These are phyloP conservation scores for Lentinus brumalis DNA, from an alignment of 768 basidiomycete genomes.

Conservation along the genomic window DNA sequence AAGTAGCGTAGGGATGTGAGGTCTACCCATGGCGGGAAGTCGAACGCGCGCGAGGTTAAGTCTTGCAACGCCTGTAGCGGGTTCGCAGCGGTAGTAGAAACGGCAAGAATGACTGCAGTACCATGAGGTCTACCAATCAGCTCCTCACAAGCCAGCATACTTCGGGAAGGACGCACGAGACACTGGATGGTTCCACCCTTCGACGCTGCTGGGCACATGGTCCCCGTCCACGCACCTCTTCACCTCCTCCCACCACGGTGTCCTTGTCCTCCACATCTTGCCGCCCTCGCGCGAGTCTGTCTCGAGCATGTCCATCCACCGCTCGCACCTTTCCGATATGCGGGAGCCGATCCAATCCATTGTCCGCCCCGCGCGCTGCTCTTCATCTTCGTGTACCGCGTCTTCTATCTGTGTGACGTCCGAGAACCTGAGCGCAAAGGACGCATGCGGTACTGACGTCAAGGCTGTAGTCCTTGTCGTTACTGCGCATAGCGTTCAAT, in stretches of 20 bases:
- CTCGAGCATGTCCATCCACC: conserved; percentile 74
- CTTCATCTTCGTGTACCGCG: conserved; percentile 78
- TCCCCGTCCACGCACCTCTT: conserved; percentile 77
- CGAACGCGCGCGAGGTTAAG: conserved; percentile 64
- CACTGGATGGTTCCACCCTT: conserved; percentile 88
- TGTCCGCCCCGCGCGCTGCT: conserved; percentile 74
- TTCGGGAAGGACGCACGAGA: conserved; percentile 56
- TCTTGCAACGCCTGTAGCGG: conserved; percentile 78
- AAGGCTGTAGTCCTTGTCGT: conserved; percentile 78
- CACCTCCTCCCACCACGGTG: conserved; percentile 91
- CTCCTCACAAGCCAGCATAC: not conserved
- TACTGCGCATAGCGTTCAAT: conserved; percentile 44
- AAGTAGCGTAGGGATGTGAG: conserved; percentile 68
- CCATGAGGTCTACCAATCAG: not conserved
- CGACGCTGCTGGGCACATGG: conserved; percentile 64
- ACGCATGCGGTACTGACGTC: conserved; percentile 66
- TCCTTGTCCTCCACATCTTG: conserved; percentile 37
- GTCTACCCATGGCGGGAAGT: conserved; percentile 85
- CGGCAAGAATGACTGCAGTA: conserved; percentile 70
- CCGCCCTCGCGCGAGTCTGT: conserved; percentile 37
- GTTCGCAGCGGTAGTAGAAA: conserved; percentile 80
- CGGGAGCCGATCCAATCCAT: conserved; percentile 86
- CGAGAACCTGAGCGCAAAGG: conserved; percentile 80
- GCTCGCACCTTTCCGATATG: conserved; percentile 58
- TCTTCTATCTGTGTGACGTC: conserved; percentile 70